phyloP scores from a whole-genome alignment of 306 rosid genomes.

The Carpinus viminea region DNA sequence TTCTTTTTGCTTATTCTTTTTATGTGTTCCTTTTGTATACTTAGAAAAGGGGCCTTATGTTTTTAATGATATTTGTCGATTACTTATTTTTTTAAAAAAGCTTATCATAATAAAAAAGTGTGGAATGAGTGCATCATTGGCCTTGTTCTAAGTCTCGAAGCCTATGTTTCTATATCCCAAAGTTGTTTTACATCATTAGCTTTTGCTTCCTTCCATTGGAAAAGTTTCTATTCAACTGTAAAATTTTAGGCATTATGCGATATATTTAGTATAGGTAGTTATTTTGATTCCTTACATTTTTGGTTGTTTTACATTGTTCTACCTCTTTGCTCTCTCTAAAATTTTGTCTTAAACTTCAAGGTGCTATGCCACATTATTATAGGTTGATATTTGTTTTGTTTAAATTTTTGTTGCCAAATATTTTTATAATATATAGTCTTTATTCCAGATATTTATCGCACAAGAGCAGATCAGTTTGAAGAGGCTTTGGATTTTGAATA shows the following conservation, averaged over 20 bases:
- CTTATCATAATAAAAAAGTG: not conserved
- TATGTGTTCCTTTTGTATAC: too few relatives aligned
- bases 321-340: not conserved
- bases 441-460: conserved; percentile 83
- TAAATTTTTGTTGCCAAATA: not conserved
- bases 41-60: too few relatives aligned
- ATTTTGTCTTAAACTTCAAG: not conserved
- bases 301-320: not conserved
- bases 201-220: not conserved
- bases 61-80: too few relatives aligned
- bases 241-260: too few relatives aligned
- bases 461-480: conserved; percentile 77
- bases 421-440: conserved; percentile 19
- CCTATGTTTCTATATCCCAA: not conserved
- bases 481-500: conserved; percentile 71
- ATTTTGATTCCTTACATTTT: not conserved
- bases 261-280: too few relatives aligned
- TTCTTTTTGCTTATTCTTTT: too few relatives aligned
- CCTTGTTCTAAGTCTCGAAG: not conserved
- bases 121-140: not conserved
- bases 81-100: too few relatives aligned
- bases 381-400: not conserved
- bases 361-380: not conserved
- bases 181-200: not conserved
- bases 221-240: not conserved